These are phyloP conservation scores for Heliamphora exappendiculata DNA, from an alignment of 148 eudicot genomes.

Conservation along the genomic window DNA sequence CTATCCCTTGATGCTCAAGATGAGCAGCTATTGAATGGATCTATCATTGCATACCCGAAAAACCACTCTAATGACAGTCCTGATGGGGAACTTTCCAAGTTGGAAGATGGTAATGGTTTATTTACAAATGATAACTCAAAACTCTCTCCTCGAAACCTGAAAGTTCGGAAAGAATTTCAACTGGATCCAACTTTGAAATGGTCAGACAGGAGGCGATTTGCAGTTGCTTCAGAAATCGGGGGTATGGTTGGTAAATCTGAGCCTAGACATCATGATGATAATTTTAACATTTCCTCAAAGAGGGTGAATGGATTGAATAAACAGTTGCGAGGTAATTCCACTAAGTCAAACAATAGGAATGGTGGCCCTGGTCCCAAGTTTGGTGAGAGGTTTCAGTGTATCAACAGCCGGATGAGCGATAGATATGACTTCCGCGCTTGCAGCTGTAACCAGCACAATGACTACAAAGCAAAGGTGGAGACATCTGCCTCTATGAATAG, in stretches of 20 bases:
- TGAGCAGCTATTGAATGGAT: conserved; percentile 35
- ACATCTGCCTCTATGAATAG: conserved; percentile 26
- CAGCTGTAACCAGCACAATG: conserved; percentile 63
- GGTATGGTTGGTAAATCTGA: conserved; percentile 35
- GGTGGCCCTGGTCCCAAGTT: conserved; percentile 38
- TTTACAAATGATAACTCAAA: conserved; percentile 33
- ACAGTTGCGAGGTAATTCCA: conserved; percentile 37
- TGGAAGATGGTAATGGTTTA: conserved; percentile 32
- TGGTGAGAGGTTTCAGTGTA: conserved; percentile 44
- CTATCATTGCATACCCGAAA: conserved; percentile 24
- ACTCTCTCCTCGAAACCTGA: conserved; percentile 37
- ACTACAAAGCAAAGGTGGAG: conserved; percentile 46
- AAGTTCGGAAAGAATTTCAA: conserved; percentile 36
- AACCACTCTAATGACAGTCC: conserved; percentile 28
- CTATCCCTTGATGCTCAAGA: conserved; percentile 41
- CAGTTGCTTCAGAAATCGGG: conserved; percentile 34
- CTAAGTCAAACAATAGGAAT: conserved; percentile 44
- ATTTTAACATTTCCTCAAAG: conserved; percentile 42
- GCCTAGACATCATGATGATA: conserved; percentile 47
- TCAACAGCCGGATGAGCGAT: conserved; percentile 31
- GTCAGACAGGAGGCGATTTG: conserved; percentile 45
- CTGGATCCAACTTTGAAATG: conserved; percentile 39
- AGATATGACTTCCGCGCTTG: conserved; percentile 49
- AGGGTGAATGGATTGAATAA: conserved; percentile 36
- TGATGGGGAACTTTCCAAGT: conserved; percentile 33